Evolutionary conservation across 345 rosid species (phyloP).

Genomic region (Hibiscus syriacus): DNA sequence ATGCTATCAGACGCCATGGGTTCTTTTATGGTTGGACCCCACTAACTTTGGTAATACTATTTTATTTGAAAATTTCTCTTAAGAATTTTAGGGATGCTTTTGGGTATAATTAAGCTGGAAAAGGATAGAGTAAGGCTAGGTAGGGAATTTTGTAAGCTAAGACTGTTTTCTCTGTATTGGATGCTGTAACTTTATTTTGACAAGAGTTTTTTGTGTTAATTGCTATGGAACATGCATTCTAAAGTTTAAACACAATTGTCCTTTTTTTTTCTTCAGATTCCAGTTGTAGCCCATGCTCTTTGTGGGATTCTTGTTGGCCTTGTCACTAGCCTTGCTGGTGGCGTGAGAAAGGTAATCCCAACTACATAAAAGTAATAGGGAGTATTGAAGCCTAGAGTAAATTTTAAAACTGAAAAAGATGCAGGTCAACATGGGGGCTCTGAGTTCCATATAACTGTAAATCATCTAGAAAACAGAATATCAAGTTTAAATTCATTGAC

Average conservation of each 20-base stretch:
- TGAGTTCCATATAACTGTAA: background rate
- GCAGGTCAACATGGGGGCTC: background rate
- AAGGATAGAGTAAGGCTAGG: background rate
- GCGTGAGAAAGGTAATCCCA: slow-evolving; percentile 80
- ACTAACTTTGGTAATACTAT: slow-evolving; percentile 55
- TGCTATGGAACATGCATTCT: background rate
- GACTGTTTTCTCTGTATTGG: too few relatives aligned
- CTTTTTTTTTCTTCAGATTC: slow-evolving; percentile 58
- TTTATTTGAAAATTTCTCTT: background rate
- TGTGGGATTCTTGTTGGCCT: slow-evolving; percentile 98
- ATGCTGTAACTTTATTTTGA: too few relatives aligned
- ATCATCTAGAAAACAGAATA: background rate
- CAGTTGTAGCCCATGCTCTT: slow-evolving; percentile 68
- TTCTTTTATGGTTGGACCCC: slow-evolving; percentile 97
- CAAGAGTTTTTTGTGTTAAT: too few relatives aligned
- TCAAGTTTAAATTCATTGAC: background rate
- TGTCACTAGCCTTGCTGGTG: slow-evolving; percentile 91
- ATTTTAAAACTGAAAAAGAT: background rate
- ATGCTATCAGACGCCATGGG: slow-evolving; percentile 68
- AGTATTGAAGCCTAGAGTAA: background rate
- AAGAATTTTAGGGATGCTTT: background rate
- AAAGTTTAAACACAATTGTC: too few relatives aligned
- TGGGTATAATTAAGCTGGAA: background rate
- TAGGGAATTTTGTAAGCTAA: too few relatives aligned
- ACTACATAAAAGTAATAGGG: background rate